Evolutionary conservation across 108 stramenopile genomes (phyloP), one percentile per base, ranked within the genome.

Genomic region (Cylindrotheca fusiformis): DNA sequence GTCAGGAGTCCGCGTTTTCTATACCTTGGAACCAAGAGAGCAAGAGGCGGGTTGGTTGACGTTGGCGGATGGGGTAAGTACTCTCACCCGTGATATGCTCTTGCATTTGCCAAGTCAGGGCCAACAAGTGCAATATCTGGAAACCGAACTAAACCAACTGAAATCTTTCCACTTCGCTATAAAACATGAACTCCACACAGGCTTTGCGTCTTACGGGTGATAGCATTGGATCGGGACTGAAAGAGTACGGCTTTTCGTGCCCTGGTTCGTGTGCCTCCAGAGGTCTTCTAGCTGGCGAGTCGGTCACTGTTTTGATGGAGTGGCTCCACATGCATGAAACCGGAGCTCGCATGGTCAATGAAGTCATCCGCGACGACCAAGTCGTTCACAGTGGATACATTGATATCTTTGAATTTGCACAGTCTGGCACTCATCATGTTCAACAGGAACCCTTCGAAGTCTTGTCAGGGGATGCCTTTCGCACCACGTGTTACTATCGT

Each of bases 311-410:
- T 31, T 22, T 80, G 55, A 29, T 48, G n/a, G 83, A 84, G 57
- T 27, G 28, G 12, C 65, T 78, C 29, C 83, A 84, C 46, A 81
- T 84, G 80, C 83, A 81, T 47, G n/a, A 56, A 36, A 32, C 65
- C 24, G 83, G 83, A 8, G 58, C 29, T n/a, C 46, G 64, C 8
- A 74, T 74, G 58, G 44, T 53, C 2, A 84, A 79, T 46, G 58
- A 75, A 28, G 74, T 68, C 2, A 68, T 76, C 18, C 74, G 80
- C 4, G 57, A 72, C 26, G 75, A 67, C 18, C 49, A 73, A 62
- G 72, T 81, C 10, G 55, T 81, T 55, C 77, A 60, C 18, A 28
- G 41, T 6, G 68, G 59, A 12, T 24, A 18, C 1, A 54, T 68
- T 26, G 77, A 84, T 19, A 65, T 55, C 27, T 84, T 33, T 25